phyloP scores from a whole-genome alignment of 164 flowering plant genomes.

The Umbellularia californica region DNA sequence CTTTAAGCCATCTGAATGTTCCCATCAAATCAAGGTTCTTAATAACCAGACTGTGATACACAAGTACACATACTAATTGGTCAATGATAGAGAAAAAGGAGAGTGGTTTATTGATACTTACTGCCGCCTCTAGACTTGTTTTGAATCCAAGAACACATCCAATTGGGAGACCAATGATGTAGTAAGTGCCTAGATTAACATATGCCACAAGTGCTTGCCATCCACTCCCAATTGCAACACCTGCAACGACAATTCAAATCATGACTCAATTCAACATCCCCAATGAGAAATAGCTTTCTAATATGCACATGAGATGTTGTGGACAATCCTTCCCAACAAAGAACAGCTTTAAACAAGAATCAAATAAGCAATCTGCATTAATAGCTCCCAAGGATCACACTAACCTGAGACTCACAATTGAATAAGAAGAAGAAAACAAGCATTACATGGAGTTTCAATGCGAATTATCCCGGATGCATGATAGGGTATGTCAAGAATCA shows the following conservation, averaged over 20 bases:
- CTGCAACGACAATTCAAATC: slow-evolving; percentile 21
- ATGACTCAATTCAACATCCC: not conserved
- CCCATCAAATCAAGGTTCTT: not conserved
- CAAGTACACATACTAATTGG: no score
- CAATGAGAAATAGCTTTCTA: not conserved
- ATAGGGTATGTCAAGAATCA: not conserved
- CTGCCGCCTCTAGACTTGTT: slow-evolving; percentile 53
- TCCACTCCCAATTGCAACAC: slow-evolving; percentile 81
- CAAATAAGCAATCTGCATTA: not conserved
- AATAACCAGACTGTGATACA: not conserved
- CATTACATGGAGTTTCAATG: no score
- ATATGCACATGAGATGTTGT: not conserved
- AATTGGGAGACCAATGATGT: slow-evolving; percentile 74
- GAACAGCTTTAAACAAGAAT: not conserved
- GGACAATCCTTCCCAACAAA: not conserved
- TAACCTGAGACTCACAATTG: no score
- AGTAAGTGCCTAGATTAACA: slow-evolving; percentile 62
- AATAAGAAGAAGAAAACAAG: no score
- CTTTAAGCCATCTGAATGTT: not conserved
- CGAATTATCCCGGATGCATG: no score
- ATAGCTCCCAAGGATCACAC: not conserved
- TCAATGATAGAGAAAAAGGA: not conserved
- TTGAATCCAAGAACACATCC: slow-evolving; percentile 79
- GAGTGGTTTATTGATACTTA: slow-evolving; percentile 13
- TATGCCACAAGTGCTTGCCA: slow-evolving; percentile 83